Evolutionary conservation across 805 yeast species (phyloP), one percentile per base, ranked within the genome.

Genomic region (Ogataea trehaloabstinens): DNA sequence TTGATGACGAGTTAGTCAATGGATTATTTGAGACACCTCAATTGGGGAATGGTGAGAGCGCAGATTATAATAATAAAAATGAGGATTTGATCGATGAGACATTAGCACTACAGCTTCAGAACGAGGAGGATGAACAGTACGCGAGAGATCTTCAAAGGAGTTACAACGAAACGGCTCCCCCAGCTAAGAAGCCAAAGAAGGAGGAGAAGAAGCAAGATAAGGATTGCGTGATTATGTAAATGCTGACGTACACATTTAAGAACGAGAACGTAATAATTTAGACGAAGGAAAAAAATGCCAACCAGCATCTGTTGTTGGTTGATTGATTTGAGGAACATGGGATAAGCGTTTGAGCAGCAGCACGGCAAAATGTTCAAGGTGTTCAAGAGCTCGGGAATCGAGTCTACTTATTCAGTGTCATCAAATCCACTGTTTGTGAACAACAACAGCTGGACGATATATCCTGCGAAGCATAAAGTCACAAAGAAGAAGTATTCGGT

Each of bases 361-460:
- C n/a, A n/a, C n/a, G n/a, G n/a, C n/a, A n/a, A n/a, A n/a, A 77
- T 77, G 82, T 76, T 77, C 53, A 73, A 67, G 42, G 70, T 74
- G 6, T 70, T 74, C 41, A 74, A 74, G 50, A 69, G 71, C 25
- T 50, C 78, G 5, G 88, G 88, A 0, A 83, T 83, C 34, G 74
- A 80, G 49, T 76, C 81, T 8, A 64, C 73, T 34, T 89, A 88
- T 58, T 71, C 81, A 12, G 77, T 85, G 20, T 81, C 89, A 41
- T 71, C 78, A 4, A 77, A 82, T 35, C 83, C 95, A 0, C 65
- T 83, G 10, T 88, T 89, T 61, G 54, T 56, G 2, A 68, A 71
- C 13, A 72, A 83, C 6, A 95, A 85, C 17, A 84, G 90, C 15
- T 90, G 97, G 97, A 62, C 80, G 5, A 78, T 90, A 0, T 85